These are phyloP conservation scores for Parachlorella kessleri DNA, from an alignment of 139 green algal species.

Conservation along the genomic window DNA sequence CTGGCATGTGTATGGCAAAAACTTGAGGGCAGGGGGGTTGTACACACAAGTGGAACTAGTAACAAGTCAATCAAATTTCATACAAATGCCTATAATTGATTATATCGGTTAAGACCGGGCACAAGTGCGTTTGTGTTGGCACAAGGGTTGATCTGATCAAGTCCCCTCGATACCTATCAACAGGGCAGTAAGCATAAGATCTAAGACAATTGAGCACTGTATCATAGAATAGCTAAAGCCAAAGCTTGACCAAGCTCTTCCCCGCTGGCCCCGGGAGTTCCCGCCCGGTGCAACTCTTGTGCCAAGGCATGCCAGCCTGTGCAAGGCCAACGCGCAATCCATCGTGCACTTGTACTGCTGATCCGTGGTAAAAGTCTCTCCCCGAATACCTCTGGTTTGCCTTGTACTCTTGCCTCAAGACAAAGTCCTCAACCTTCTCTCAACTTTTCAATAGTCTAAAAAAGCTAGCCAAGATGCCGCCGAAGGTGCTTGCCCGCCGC, in stretches of 20 bases:
- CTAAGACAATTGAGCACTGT: too few relatives aligned
- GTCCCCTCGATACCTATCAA: too few relatives aligned
- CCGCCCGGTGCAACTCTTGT: neutral
- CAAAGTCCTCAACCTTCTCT: too few relatives aligned
- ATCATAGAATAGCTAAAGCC: too few relatives aligned
- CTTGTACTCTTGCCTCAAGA: neutral
- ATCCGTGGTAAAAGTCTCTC: neutral
- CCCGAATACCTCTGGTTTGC: neutral
- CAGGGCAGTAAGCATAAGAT: too few relatives aligned
- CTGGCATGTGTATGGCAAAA: neutral
- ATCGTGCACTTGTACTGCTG: neutral
- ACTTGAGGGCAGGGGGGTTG: too few relatives aligned
- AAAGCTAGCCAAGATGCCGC: slow-evolving; percentile 21
- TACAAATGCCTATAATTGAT: neutral
- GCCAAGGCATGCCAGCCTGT: neutral
- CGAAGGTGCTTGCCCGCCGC: too few relatives aligned
- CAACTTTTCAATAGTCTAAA: neutral
- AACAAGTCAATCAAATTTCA: neutral
- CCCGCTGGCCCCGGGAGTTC: too few relatives aligned
- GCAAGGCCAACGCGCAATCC: neutral
- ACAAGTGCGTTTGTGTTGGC: too few relatives aligned
- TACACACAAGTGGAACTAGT: too few relatives aligned
- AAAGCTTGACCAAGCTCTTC: too few relatives aligned
- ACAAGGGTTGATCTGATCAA: too few relatives aligned
- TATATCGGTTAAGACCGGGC: neutral